Evolutionary conservation across 331 rosid genomes (phyloP).

Genomic region (Cydonia oblonga): DNA sequence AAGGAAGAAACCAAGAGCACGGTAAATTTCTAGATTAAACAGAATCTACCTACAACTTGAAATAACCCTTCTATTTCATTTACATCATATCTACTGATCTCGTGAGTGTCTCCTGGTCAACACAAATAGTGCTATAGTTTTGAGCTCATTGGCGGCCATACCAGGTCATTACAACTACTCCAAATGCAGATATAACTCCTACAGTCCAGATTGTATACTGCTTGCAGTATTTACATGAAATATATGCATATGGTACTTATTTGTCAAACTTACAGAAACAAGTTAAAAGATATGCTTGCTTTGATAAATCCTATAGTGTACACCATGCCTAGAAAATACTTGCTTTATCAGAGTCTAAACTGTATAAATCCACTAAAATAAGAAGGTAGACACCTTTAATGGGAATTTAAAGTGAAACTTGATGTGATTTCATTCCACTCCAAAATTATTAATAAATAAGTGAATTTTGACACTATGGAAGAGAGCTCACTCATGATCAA

Average conservation of each 20-base stretch:
- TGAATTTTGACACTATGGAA: background rate
- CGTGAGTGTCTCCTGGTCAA: background rate
- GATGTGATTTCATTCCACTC: background rate
- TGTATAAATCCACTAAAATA: background rate
- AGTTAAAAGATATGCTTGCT: background rate
- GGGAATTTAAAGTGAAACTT: background rate
- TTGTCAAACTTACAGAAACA: background rate
- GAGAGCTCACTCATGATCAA: slow-evolving; percentile 79
- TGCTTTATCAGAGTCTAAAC: background rate
- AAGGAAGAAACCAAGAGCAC: background rate
- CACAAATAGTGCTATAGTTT: background rate
- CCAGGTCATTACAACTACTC: background rate
- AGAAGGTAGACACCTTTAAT: background rate
- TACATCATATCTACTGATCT: background rate
- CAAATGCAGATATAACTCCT: background rate
- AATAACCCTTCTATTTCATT: background rate
- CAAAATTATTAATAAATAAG: background rate
- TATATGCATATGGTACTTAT: background rate
- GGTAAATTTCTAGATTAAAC: background rate
- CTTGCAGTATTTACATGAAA: background rate
- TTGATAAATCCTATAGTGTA: background rate
- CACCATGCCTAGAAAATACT: background rate
- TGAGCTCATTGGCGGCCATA: background rate
- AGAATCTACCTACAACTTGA: background rate
- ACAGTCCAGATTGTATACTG: background rate